Evolutionary conservation across 805 yeast species (phyloP).

Genomic region (Teunomyces pallodes): DNA sequence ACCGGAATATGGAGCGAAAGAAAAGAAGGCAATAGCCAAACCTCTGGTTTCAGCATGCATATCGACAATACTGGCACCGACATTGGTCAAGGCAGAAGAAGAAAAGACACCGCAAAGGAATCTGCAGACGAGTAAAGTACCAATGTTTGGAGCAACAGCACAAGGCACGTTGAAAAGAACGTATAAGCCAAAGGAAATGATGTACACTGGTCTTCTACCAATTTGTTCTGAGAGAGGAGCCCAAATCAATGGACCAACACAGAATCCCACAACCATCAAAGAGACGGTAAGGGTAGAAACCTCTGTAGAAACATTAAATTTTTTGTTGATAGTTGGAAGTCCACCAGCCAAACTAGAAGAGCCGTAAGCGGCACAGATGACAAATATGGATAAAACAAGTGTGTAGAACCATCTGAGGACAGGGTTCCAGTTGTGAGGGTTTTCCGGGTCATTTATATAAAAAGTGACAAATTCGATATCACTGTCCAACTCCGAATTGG

Average conservation of each 20-base stretch:
- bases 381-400: constrained; percentile 62
- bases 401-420: constrained; percentile 64
- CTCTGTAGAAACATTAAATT: constrained; percentile 68
- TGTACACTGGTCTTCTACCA: constrained; percentile 83
- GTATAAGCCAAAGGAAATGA: constrained; percentile 71
- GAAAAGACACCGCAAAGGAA: constrained; percentile 86
- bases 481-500: constrained; percentile 23
- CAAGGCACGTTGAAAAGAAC: constrained; percentile 82
- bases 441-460: constrained; percentile 73
- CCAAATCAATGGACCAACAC: constrained; percentile 86
- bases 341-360: constrained; percentile 91
- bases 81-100: constrained; percentile 78
- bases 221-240: constrained; percentile 83
- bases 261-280: constrained; percentile 84
- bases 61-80: constrained; percentile 91
- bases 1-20: constrained; percentile 90
- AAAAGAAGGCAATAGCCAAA: constrained; percentile 85
- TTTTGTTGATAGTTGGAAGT: constrained; percentile 60
- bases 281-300: constrained; percentile 81
- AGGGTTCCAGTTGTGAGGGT: constrained; percentile 82
- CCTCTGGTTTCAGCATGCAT: constrained; percentile 82
- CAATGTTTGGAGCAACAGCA: constrained; percentile 80
- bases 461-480: constrained; percentile 86
- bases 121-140: constrained; percentile 75
- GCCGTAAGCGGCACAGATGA: constrained; percentile 89